phyloP scores from a whole-genome alignment of 192 early-diverging fungal genomes.

The Podila clonocystis region DNA sequence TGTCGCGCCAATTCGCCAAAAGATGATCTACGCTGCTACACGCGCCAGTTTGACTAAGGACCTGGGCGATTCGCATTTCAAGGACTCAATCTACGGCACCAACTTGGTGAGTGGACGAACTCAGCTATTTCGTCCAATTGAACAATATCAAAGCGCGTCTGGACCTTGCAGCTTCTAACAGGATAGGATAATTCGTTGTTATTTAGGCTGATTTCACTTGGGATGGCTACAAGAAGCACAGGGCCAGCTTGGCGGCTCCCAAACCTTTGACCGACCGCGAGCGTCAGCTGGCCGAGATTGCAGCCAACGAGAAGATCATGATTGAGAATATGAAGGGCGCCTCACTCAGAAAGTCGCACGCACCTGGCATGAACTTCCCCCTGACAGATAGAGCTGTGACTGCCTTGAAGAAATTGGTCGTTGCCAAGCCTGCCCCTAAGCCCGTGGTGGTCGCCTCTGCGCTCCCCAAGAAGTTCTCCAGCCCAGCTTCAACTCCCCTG shows the following conservation, averaged over 20 bases:
- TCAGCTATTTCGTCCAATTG: neutral
- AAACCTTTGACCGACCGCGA: slow-evolving; percentile 91
- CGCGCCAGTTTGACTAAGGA: slow-evolving; percentile 81
- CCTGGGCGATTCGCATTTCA: slow-evolving; percentile 84
- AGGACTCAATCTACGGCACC: slow-evolving; percentile 86
- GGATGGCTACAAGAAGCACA: slow-evolving; percentile 72
- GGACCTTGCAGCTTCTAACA: neutral
- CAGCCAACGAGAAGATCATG: slow-evolving; percentile 60
- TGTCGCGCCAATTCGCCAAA: slow-evolving; percentile 79
- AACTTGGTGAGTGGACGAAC: slow-evolving; percentile 52
- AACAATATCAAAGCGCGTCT: neutral
- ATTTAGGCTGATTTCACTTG: slow-evolving; percentile 68
- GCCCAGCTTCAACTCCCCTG: slow-evolving; percentile 45
- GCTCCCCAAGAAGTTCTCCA: slow-evolving; percentile 20
- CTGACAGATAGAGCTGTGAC: slow-evolving; percentile 64
- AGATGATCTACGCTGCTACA: slow-evolving; percentile 95
- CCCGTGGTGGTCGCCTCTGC: slow-evolving; percentile 6
- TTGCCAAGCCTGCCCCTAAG: slow-evolving; percentile 31
- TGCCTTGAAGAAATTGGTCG: slow-evolving; percentile 66
- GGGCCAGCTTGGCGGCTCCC: slow-evolving; percentile 66
- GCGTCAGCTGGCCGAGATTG: slow-evolving; percentile 73
- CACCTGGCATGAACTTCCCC: slow-evolving; percentile 71
- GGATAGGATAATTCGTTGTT: neutral
- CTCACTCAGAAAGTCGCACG: slow-evolving; percentile 70
- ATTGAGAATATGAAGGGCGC: slow-evolving; percentile 62